Conservation (phyloP, 169 alveolate genomes). For the Plasmodium relictum region DNA sequence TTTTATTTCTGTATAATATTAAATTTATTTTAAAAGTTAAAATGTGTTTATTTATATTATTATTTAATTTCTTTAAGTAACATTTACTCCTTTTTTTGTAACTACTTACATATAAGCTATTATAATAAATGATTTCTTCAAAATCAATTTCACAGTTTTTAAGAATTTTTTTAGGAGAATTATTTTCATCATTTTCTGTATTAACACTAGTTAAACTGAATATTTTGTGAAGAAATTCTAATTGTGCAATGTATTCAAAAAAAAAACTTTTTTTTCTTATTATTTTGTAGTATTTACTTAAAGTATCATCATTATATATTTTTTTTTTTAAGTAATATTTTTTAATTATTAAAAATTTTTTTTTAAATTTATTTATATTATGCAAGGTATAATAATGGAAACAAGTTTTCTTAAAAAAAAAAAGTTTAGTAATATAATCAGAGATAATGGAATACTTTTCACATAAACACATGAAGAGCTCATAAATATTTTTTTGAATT, state of each 20-base stretch:
- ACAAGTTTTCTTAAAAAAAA: background rate
- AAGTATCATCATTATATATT: background rate
- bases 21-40: slow-evolving; percentile 26
- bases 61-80: slow-evolving; percentile 26
- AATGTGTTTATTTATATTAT: slow-evolving; percentile 1
- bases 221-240: slow-evolving; percentile 11
- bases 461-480: slow-evolving; percentile 44
- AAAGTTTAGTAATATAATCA: background rate
- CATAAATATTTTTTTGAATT: slow-evolving; percentile 30
- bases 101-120: background rate
- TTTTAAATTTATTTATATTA: slow-evolving; percentile 1
- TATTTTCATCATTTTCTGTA: slow-evolving; percentile 4
- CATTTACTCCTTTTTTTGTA: slow-evolving; percentile 22
- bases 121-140: slow-evolving; percentile 59
- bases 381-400: slow-evolving; percentile 26
- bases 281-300: background rate
- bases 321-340: background rate
- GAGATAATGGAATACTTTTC: slow-evolving; percentile 15
- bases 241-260: slow-evolving; percentile 1
- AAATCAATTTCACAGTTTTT: background rate
- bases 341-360: slow-evolving; percentile 2
- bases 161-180: background rate
- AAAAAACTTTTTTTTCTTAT: slow-evolving; percentile 23
- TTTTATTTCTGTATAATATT: slow-evolving; percentile 12
- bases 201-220: background rate